phyloP scores from a whole-genome alignment of 768 basidiomycete species.

The Cyathus striatus region DNA sequence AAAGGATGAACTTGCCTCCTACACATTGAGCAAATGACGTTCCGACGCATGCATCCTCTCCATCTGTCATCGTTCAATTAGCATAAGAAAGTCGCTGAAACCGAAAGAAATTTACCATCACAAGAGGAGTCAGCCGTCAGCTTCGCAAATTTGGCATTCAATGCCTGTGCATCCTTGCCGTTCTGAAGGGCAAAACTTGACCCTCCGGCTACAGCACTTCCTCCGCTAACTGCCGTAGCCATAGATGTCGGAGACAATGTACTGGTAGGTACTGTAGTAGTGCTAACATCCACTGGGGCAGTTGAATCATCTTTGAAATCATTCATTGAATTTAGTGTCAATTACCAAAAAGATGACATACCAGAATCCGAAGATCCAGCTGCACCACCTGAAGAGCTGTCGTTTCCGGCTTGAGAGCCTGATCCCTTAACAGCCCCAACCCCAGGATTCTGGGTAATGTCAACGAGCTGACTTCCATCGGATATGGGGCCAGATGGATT shows the following conservation, averaged over 20 bases:
- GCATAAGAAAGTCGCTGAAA: conserved; percentile 1
- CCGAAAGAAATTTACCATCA: conserved; percentile 15
- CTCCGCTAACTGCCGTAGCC: conserved; percentile 8
- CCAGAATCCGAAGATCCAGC: no score
- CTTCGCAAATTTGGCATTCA: conserved; percentile 46
- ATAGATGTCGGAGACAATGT: conserved; percentile 12
- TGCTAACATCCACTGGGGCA: conserved; percentile 7
- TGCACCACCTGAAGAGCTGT: no score
- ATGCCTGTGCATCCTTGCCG: conserved; percentile 43
- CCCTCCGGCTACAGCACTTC: conserved; percentile 5
- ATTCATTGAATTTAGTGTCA: no score
- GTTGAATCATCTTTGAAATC: no score
- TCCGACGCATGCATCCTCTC: conserved; percentile 44
- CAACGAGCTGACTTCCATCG: conserved; percentile 38
- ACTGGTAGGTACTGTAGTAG: conserved; percentile 10
- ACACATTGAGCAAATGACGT: conserved; percentile 53
- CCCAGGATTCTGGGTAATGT: conserved; percentile 29
- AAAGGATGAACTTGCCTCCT: conserved; percentile 34
- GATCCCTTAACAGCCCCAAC: not conserved
- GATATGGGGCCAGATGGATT: conserved; percentile 36
- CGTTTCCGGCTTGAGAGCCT: not conserved
- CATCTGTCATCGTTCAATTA: conserved; percentile 13
- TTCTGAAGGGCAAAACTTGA: conserved; percentile 28
- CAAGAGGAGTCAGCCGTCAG: conserved; percentile 44
- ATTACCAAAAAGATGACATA: no score